Conservation (phyloP, 371 early-diverging fungal genomes). For the Phascolomyces articulosus region DNA sequence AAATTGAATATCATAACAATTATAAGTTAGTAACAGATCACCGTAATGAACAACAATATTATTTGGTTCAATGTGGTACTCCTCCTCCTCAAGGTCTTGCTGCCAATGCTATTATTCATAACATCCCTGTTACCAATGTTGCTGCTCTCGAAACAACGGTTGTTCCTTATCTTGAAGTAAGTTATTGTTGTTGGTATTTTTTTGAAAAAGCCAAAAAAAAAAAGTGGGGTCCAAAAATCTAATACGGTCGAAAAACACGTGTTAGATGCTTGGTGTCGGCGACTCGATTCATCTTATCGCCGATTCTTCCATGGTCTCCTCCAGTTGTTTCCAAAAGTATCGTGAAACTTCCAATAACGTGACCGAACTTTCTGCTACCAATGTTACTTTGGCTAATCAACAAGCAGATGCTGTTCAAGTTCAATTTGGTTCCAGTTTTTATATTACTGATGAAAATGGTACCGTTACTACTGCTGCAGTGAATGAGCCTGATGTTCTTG, state of each 20-base stretch:
- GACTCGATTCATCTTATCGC: conserved; percentile 56
- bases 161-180: conserved; percentile 67
- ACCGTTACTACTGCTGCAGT: conserved; percentile 33
- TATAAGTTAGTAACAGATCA: conserved; percentile 64
- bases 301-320: conserved; percentile 60
- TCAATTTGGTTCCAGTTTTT: conserved; percentile 38
- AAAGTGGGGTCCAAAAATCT: no score
- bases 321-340: conserved; percentile 68
- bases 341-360: conserved; percentile 30
- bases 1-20: conserved; percentile 64
- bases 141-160: conserved; percentile 68
- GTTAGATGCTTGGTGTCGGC: conserved; percentile 66
- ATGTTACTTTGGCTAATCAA: conserved; percentile 44
- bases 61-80: conserved; percentile 77
- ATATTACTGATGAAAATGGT: conserved; percentile 24
- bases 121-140: conserved; percentile 60
- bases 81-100: conserved; percentile 51
- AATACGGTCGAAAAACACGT: no score
- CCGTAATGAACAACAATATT: conserved; percentile 43
- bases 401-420: conserved; percentile 45
- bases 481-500: conserved; percentile 55
- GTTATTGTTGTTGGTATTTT: not conserved
- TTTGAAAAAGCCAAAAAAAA: not conserved
- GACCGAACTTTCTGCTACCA: conserved; percentile 34
- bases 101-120: conserved; percentile 53